Percentiles rank a stretch among this genome's conserved stretches.
These are phyloP conservation scores for Alloascoidea hylecoeti DNA, from an alignment of 805 yeast genomes.

Conservation along the genomic window DNA sequence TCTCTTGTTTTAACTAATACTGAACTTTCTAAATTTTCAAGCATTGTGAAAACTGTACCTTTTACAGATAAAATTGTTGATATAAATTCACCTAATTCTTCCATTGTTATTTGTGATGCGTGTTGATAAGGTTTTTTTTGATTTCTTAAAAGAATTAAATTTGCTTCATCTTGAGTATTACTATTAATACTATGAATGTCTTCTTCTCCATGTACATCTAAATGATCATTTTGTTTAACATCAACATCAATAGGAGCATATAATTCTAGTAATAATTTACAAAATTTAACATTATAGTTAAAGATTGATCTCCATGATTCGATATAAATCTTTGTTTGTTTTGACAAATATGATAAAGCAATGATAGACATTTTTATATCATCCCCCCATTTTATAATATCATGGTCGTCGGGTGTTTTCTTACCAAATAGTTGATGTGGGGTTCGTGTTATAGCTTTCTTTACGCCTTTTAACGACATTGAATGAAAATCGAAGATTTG, in stretches of 20 bases:
- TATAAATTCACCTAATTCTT: no score
- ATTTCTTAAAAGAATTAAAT: conserved; percentile 12
- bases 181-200: conserved; percentile 15
- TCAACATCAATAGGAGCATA: conserved; percentile 12
- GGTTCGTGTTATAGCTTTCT: conserved; percentile 19
- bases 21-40: conserved; percentile 11
- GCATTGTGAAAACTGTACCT: conserved; percentile 10
- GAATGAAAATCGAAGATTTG: no score
- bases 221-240: conserved; percentile 9
- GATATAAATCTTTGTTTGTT: conserved; percentile 12
- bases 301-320: conserved; percentile 12
- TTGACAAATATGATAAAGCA: conserved; percentile 13
- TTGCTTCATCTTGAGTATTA: conserved; percentile 12
- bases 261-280: conserved; percentile 8
- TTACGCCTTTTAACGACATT: conserved; percentile 18
- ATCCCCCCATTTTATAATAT: conserved; percentile 19
- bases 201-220: conserved; percentile 10
- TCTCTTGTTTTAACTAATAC: conserved; percentile 10
- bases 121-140: conserved; percentile 9
- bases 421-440: conserved; percentile 18
- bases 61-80: no score
- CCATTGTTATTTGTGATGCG: no score
- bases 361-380: conserved; percentile 17
- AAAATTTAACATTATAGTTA: conserved; percentile 9
- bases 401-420: conserved; percentile 16